Conservation (phyloP, 2,329 filamentous ascomycete genomes). For the Lachnum nothofagi region DNA sequence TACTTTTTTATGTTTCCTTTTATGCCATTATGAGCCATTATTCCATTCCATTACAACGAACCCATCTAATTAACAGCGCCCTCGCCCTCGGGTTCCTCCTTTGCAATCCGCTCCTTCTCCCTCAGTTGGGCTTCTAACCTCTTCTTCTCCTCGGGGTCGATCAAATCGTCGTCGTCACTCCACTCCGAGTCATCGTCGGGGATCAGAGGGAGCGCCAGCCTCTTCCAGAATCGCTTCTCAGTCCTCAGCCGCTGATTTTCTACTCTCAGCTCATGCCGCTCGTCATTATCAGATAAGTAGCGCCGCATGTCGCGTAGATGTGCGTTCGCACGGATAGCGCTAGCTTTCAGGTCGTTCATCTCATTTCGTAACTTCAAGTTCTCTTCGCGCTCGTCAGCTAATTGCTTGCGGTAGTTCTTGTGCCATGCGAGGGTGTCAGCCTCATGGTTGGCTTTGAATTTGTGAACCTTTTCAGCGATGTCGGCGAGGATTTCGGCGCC, state of each 20-base stretch:
- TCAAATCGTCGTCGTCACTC: slow-evolving; percentile 60
- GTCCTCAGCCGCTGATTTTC: slow-evolving; percentile 50
- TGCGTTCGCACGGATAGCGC: slow-evolving; percentile 54
- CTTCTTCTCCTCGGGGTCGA: slow-evolving; percentile 57
- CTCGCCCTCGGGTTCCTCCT: slow-evolving; percentile 18
- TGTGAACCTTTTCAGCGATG: slow-evolving; percentile 60
- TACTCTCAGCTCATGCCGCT: slow-evolving; percentile 49
- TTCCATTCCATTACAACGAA: not conserved
- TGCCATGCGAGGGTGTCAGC: slow-evolving; percentile 60
- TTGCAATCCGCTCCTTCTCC: slow-evolving; percentile 23
- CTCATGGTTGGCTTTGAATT: slow-evolving; percentile 60
- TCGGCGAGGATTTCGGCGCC: slow-evolving; percentile 53
- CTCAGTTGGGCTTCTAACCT: slow-evolving; percentile 31
- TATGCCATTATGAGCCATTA: too few relatives aligned
- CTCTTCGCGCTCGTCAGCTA: slow-evolving; percentile 60
- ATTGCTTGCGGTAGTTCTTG: slow-evolving; percentile 59
- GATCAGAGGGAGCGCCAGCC: slow-evolving; percentile 58
- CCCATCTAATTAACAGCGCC: not conserved
- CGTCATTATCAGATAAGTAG: slow-evolving; percentile 51
- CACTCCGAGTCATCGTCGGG: slow-evolving; percentile 53
- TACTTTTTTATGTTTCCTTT: too few relatives aligned
- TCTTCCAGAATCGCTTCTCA: slow-evolving; percentile 62
- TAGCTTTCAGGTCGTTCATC: slow-evolving; percentile 62
- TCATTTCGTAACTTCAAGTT: slow-evolving; percentile 59
- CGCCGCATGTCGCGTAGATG: slow-evolving; percentile 52